Percentiles rank a stretch among this genome's conserved stretches.
Evolutionary conservation across 495 filamentous ascomycete genomes (phyloP).

Genomic region (Aspergillus kassunensis): DNA sequence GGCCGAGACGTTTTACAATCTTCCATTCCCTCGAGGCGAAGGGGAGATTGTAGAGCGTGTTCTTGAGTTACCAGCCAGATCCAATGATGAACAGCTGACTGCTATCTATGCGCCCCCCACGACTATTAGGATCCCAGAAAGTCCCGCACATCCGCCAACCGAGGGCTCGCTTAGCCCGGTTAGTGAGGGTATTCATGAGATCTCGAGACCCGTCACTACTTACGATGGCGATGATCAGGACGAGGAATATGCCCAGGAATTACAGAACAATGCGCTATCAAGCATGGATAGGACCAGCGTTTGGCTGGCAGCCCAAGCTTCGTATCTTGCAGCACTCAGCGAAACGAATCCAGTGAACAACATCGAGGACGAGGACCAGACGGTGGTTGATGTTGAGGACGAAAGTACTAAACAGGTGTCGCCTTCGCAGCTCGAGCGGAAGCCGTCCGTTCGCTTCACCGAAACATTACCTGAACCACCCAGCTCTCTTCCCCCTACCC

Average conservation of each 20-base stretch:
- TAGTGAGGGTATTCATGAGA: slow-evolving; percentile 34
- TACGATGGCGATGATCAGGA: slow-evolving; percentile 62
- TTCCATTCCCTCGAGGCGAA: slow-evolving; percentile 59
- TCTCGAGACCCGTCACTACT: slow-evolving; percentile 21
- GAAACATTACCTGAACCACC: slow-evolving; percentile 44
- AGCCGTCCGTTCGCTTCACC: slow-evolving; percentile 76
- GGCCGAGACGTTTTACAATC: slow-evolving; percentile 79
- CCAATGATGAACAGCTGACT: slow-evolving; percentile 42
- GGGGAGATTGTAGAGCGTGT: slow-evolving; percentile 62
- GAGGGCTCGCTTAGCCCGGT: slow-evolving; percentile 28
- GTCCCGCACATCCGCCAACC: slow-evolving; percentile 19
- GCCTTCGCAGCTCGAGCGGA: slow-evolving; percentile 41
- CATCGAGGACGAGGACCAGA: background rate
- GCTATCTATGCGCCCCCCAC: slow-evolving; percentile 56
- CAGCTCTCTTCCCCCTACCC: slow-evolving; percentile 30
- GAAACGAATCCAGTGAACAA: slow-evolving; percentile 54
- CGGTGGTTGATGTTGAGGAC: slow-evolving; percentile 30
- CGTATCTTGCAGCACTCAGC: slow-evolving; percentile 67
- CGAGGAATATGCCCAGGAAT: slow-evolving; percentile 61
- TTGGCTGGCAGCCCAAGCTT: slow-evolving; percentile 77
- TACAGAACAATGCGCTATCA: slow-evolving; percentile 58
- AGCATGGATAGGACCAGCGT: slow-evolving; percentile 74
- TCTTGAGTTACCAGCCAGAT: slow-evolving; percentile 54
- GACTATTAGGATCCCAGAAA: slow-evolving; percentile 42
- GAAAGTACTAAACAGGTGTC: slow-evolving; percentile 16